Evolutionary conservation across 2,329 filamentous ascomycete species (phyloP), one percentile per base, ranked within the genome.

Genomic region (Alternaria gansuensis): DNA sequence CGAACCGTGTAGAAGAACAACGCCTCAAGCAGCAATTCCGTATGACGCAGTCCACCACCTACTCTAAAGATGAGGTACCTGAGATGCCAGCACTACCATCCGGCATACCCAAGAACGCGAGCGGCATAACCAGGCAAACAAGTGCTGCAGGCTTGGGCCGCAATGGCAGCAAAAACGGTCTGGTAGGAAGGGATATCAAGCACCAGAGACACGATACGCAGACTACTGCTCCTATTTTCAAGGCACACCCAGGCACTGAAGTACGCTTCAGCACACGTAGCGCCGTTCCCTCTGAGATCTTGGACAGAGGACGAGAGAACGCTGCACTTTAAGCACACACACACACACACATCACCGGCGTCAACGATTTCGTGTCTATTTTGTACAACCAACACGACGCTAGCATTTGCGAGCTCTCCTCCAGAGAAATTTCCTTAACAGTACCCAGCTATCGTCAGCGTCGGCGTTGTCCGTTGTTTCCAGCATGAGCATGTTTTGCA

Each of bases 141-240:
- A 58, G 51, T 24, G 62, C 74, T 5, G 65, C 44, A 13, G 31
- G 66, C 44, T 23, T 57, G 24, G 29, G 26, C 17, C 41, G 55
- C 26, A 58, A 53, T 24, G 43, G 53, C 13, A 60, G 55, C 24
- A 50, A 64, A 3, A 53, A 45, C n/a, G 72, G 72, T 1, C 63
- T 75, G 6, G 70, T 71, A 8, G 73, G 73, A 31, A 74, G 69
- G 36, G 68, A 74, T 39, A 65, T 73, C 45, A 77, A 70, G 51
- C 74, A 77, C 33, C 67, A 73, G 50, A 69, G 75, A 11, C 73
- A 76, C 37, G 72, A 74, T 43, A 76, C 73, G 17, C 70, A 72
- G n/a, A 76, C 74, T 4, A 77, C 75, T n/a, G 76, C 76, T n/a
- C 75, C 76, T 1, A 74, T 79, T 28, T 79, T 79, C 66, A 68